Evolutionary conservation across 768 basidiomycete genomes (phyloP), one percentile per base, ranked within the genome.

Genomic region (Boletus barrowsii): DNA sequence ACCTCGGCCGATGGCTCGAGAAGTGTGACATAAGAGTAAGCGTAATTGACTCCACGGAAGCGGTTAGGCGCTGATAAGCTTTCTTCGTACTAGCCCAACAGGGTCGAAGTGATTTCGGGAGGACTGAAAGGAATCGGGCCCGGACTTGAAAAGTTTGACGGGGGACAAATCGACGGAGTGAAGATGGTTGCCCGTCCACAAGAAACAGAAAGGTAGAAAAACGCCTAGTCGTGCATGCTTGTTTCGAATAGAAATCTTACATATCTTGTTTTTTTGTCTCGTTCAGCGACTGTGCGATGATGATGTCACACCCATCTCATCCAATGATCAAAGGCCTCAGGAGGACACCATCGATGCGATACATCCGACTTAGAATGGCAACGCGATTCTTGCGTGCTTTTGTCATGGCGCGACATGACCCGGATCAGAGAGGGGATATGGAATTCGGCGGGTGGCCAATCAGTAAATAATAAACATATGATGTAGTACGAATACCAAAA

Each of bases 171-270:
- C 17, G 78, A 76, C 43, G 77, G 76, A 4, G 62, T 72, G 24
- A 81, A 80, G 61, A 60, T 81, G 36, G 69, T 80, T 47, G 70
- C 66, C 51, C 70, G 60, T 45, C 79, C 79, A 9, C 72, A 75
- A 61, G 78, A 79, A 46, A 78, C 74, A 10, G 67, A 71, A 69
- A 67, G 67, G 67, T 68, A 68, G 68, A 62, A 59, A 35, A 22
- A 45, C 40, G 43, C 60, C 56, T 63, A 51, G 65, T 54, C 49
- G 59, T 24, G 51, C 54, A 55, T 43, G 46, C 33, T 42, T 57
- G 32, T 65, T 41, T 60, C 41, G 54, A 26, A 63, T 69, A 69
- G 68, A 55, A 51, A 56, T 63, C 62, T 64, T 59, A 54, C 20
- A 44, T 36, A 54, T 53, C 54, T 56, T 63, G 52, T 55, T 51